phyloP scores from a whole-genome alignment of 2,329 filamentous ascomycete species.

The Sporothrix sp. region DNA sequence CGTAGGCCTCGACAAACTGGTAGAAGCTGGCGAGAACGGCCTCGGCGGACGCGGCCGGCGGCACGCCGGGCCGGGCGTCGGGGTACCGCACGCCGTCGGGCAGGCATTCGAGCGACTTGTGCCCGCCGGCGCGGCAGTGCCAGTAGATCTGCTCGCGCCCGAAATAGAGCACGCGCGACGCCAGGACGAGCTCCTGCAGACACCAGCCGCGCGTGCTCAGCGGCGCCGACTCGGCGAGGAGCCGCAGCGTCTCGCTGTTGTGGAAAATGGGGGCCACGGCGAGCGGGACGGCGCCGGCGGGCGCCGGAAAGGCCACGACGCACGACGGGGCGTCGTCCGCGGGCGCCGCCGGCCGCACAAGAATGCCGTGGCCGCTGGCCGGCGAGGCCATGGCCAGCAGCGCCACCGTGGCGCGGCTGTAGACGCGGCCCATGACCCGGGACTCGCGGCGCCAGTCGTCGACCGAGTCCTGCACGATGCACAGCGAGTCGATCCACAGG shows the following conservation, averaged over 20 bases:
- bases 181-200: conserved; percentile 4
- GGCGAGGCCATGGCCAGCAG: conserved; percentile 8
- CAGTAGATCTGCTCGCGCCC: conserved; percentile 6
- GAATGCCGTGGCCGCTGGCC: neutral
- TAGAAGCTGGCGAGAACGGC: conserved; percentile 4
- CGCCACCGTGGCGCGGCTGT: conserved; percentile 15
- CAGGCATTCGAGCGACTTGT: neutral
- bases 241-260: neutral
- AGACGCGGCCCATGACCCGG: conserved; percentile 18
- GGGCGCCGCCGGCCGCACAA: neutral
- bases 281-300: neutral
- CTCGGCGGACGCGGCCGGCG: neutral
- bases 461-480: conserved; percentile 14
- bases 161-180: conserved; percentile 1
- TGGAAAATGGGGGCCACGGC: neutral
- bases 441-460: conserved; percentile 13
- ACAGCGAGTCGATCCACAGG: conserved; percentile 16
- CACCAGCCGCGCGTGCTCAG: conserved; percentile 1
- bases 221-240: neutral
- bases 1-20: neutral
- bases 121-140: conserved; percentile 1
- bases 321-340: too few relatives aligned
- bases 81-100: neutral
- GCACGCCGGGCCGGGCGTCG: too few relatives aligned
- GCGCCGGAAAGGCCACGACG: neutral